Evolutionary conservation across 1,284 basidiomycete species (phyloP), one percentile per base, ranked within the genome.

Genomic region (Cryptococcus sp.): DNA sequence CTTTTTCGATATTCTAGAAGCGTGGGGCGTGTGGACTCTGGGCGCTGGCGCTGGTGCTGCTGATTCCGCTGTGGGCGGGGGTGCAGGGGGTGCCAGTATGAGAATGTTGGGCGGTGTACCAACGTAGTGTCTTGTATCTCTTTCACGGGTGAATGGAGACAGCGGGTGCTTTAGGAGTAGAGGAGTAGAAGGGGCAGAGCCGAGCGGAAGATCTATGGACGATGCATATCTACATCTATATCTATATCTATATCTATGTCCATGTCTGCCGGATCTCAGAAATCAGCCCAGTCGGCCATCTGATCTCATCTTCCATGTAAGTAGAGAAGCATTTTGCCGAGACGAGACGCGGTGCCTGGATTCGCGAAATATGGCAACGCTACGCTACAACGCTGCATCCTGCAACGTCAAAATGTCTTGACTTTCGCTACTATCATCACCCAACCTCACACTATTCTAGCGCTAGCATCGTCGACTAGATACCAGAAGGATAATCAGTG

Each of bases 1-100:
- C 52, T 68, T 73, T 39, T 73, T 73, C 42, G 71, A 73, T 54
- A n/a, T 73, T 45, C 25, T 73, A 5, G 71, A 71, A 41, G 41
- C 60, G 23, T 55, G 58, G 49, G 64, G 65, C 7, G 25, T 70
- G 4, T 69, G 67, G 68, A 35, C 30, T 10, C 13, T 35, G 30
- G 13, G 30, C 10, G 30, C 30, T 35, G 30, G 25, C 6, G 25
- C 25, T 25, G 25, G 25, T 35, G 30, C 30, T 35, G 30, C 30
- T 35, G 13, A 35, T 35, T 13, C 30, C 7, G 13, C 30, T 8
- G 30, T 35, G 8, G 8, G 8, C 13, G 30, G 30, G 13, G 30
- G 30, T 35, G 2, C 30, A 8, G 30, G 30, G 30, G 30, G 30
- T 25, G 25, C 25, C 25, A 6, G 25, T 35, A 35, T 35, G 50